phyloP scores from a whole-genome alignment of 768 basidiomycete genomes.

The Tremella yokohamensis region DNA sequence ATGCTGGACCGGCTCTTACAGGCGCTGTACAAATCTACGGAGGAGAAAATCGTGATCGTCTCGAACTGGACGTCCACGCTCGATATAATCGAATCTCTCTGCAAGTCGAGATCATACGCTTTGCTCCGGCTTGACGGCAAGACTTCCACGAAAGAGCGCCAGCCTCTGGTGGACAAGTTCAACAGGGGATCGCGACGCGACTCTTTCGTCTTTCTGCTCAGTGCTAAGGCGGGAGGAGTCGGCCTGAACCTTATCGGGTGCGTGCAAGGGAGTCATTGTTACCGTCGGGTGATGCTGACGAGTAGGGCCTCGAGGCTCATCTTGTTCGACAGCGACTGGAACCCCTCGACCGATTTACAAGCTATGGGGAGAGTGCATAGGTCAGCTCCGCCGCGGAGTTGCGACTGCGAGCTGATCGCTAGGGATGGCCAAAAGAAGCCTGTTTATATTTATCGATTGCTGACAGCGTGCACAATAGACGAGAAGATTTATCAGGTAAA shows the following conservation, averaged over 20 bases:
- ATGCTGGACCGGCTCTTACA: conserved; percentile 42
- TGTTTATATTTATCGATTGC: conserved; percentile 64
- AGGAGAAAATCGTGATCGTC: conserved; percentile 85
- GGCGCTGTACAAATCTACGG: conserved; percentile 55
- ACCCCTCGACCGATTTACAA: conserved; percentile 68
- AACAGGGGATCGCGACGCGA: conserved; percentile 68
- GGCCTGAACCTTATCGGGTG: conserved; percentile 67
- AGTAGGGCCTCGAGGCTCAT: conserved; percentile 82
- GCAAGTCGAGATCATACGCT: conserved; percentile 69
- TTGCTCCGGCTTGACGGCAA: conserved; percentile 82
- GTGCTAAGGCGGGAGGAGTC: conserved; percentile 91
- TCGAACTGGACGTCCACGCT: conserved; percentile 97
- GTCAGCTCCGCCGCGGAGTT: conserved; percentile 53
- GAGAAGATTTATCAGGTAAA: conserved; percentile 54
- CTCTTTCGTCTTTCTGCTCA: conserved; percentile 83
- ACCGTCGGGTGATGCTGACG: neutral
- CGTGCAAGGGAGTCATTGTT: neutral
- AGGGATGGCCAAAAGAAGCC: conserved; percentile 92
- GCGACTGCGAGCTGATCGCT: neutral
- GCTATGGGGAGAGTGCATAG: conserved; percentile 96
- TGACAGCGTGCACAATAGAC: conserved; percentile 72
- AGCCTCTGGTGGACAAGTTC: conserved; percentile 78
- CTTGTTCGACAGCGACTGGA: conserved; percentile 52
- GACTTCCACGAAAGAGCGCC: conserved; percentile 44
- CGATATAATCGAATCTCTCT: conserved; percentile 82